phyloP scores from a whole-genome alignment of 2,329 filamentous ascomycete species.

The Dothistroma pini region DNA sequence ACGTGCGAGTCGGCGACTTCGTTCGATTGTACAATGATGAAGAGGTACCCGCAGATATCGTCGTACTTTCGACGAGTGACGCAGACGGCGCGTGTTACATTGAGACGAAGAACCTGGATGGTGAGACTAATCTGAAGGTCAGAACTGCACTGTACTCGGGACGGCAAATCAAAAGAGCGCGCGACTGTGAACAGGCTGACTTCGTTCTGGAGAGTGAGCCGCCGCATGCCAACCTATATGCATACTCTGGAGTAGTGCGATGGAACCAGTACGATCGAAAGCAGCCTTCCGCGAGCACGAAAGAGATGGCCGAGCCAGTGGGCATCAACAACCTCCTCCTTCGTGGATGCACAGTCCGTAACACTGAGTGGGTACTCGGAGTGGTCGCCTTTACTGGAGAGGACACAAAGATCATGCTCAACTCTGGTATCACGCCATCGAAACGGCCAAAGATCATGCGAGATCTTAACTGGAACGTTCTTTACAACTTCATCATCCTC shows the following conservation, averaged over 20 bases:
- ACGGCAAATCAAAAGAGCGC: constrained; percentile 76
- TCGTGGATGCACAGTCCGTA: constrained; percentile 87
- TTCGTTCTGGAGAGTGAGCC: constrained; percentile 88
- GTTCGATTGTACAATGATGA: constrained; percentile 96
- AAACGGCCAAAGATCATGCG: constrained; percentile 89
- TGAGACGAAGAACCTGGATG: constrained; percentile 96
- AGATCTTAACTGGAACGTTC: constrained; percentile 94
- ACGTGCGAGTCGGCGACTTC: constrained; percentile 90
- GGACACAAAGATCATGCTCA: constrained; percentile 99
- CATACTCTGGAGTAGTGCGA: constrained; percentile 84
- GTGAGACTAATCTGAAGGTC: constrained; percentile 96
- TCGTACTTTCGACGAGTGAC: constrained; percentile 90
- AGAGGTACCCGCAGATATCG: constrained; percentile 87
- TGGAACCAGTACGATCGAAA: constrained; percentile 74
- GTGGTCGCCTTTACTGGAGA: constrained; percentile 91
- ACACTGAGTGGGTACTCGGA: constrained; percentile 93
- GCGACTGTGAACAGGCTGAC: constrained; percentile 84
- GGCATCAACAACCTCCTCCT: constrained; percentile 93
- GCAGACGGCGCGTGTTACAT: constrained; percentile 93
- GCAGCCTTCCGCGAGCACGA: constrained; percentile 58
- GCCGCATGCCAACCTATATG: constrained; percentile 90
- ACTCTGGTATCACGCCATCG: constrained; percentile 89
- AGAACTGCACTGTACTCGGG: constrained; percentile 86
- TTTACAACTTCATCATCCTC: constrained; percentile 92
- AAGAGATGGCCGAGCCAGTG: constrained; percentile 86